Conservation (phyloP, 108 stramenopile species). For the Skeletonema marinoi region DNA sequence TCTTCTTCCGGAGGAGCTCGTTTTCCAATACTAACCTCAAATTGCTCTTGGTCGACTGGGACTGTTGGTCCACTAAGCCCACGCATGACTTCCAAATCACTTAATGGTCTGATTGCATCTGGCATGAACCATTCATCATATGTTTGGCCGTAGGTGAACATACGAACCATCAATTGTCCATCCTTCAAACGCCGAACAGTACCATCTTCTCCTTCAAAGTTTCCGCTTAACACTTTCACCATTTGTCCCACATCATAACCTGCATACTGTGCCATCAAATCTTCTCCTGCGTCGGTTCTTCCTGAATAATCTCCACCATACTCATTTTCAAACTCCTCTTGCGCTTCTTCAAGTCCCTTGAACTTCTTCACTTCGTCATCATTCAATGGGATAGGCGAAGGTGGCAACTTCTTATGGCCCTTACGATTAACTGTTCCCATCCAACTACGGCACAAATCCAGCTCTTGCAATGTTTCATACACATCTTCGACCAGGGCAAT, state of each 20-base stretch:
- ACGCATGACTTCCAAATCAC: constrained; percentile 62
- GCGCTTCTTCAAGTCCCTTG: constrained; percentile 73
- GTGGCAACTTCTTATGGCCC: constrained; percentile 80
- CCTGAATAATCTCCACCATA: constrained; percentile 51
- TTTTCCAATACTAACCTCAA: constrained; percentile 56
- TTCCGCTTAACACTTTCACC: constrained; percentile 71
- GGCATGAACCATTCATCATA: constrained; percentile 86
- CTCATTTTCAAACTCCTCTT: constrained; percentile 55
- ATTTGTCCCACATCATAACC: constrained; percentile 80
- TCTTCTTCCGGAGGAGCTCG: constrained; percentile 28
- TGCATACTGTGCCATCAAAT: constrained; percentile 61
- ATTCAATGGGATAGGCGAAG: constrained; percentile 68
- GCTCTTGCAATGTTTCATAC: constrained; percentile 71
- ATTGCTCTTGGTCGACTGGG: constrained; percentile 69
- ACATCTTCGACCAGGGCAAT: constrained; percentile 64
- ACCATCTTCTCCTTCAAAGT: constrained; percentile 78
- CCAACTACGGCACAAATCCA: constrained; percentile 81
- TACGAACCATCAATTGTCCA: constrained; percentile 67
- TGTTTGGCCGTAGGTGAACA: constrained; percentile 79
- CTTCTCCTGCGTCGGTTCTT: constrained; percentile 44
- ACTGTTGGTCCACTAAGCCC: constrained; percentile 67
- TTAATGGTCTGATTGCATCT: constrained; percentile 67
- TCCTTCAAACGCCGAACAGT: constrained; percentile 75
- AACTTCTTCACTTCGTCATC: constrained; percentile 82
- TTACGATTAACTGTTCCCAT: constrained; percentile 84